Percentiles rank a stretch among this genome's conserved stretches.
These are phyloP conservation scores for Phytophthora hybrid DNA, from an alignment of 352 stramenopile species.

Conservation along the genomic window DNA sequence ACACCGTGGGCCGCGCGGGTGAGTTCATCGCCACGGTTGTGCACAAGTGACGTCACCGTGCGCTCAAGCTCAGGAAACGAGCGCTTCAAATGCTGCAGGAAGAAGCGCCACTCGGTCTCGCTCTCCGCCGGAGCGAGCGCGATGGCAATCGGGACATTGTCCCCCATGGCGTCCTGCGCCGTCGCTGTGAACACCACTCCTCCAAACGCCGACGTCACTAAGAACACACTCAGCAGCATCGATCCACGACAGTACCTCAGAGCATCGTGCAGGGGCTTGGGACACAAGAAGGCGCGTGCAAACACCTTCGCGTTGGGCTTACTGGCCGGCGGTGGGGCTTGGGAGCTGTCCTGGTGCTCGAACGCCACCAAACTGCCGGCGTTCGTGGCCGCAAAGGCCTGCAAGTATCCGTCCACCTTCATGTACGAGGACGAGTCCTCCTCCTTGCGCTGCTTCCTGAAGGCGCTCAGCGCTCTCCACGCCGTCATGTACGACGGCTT, in stretches of 20 bases:
- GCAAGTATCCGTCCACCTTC: slow-evolving; percentile 72
- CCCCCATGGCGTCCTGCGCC: slow-evolving; percentile 78
- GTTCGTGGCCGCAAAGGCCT: slow-evolving; percentile 69
- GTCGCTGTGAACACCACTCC: slow-evolving; percentile 77
- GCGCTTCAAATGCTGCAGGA: slow-evolving; percentile 61
- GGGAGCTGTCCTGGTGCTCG: slow-evolving; percentile 49
- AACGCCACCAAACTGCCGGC: slow-evolving; percentile 67
- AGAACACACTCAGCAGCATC: slow-evolving; percentile 75
- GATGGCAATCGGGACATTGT: slow-evolving; percentile 77
- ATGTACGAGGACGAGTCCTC: slow-evolving; percentile 76
- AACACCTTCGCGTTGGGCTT: slow-evolving; percentile 55
- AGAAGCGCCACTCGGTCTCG: slow-evolving; percentile 73
- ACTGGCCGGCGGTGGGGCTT: background rate
- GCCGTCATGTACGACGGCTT: slow-evolving; percentile 84
- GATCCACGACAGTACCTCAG: slow-evolving; percentile 67
- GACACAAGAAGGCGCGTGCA: slow-evolving; percentile 72
- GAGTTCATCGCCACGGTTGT: slow-evolving; percentile 71
- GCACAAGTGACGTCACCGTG: slow-evolving; percentile 61
- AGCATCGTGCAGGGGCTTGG: slow-evolving; percentile 61
- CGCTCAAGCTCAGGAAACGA: slow-evolving; percentile 70
- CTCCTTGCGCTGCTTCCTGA: slow-evolving; percentile 71
- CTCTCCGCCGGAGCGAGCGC: slow-evolving; percentile 61
- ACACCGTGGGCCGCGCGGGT: slow-evolving; percentile 45
- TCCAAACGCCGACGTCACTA: slow-evolving; percentile 72
- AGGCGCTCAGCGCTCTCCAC: slow-evolving; percentile 75